phyloP scores from a whole-genome alignment of 2,329 filamentous ascomycete species.

The Orbilia javanica region DNA sequence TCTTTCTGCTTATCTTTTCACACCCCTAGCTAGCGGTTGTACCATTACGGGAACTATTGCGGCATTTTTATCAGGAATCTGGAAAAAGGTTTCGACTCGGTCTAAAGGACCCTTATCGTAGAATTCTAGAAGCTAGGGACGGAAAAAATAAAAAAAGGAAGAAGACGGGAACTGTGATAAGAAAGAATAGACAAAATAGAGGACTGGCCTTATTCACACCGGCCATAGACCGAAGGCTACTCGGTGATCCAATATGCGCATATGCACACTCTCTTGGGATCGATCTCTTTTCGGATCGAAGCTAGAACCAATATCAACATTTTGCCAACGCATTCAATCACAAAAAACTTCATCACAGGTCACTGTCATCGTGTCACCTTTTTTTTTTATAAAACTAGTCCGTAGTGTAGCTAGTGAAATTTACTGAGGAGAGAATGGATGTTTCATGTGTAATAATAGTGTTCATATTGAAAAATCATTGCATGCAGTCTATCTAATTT shows the following conservation, averaged over 20 bases:
- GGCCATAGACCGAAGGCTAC: not conserved
- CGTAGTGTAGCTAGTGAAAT: not conserved
- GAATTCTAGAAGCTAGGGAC: no score
- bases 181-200: not conserved
- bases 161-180: not conserved
- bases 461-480: not conserved
- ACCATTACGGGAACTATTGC: not conserved
- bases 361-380: not conserved
- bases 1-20: not conserved
- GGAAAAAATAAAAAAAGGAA: no score
- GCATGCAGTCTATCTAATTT: conserved; percentile 60
- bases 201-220: not conserved
- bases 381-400: not conserved
- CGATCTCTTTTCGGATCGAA: no score
- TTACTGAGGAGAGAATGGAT: not conserved
- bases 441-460: not conserved
- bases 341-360: not conserved
- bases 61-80: not conserved
- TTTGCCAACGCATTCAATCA: conserved; percentile 4
- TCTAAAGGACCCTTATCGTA: not conserved
- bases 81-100: not conserved
- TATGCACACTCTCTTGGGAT: no score
- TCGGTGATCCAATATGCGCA: no score
- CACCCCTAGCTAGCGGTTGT: not conserved
- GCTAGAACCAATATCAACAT: no score